Evolutionary conservation across 2,329 filamentous ascomycete species (phyloP).

Genomic region (Diaporthe vexans): DNA sequence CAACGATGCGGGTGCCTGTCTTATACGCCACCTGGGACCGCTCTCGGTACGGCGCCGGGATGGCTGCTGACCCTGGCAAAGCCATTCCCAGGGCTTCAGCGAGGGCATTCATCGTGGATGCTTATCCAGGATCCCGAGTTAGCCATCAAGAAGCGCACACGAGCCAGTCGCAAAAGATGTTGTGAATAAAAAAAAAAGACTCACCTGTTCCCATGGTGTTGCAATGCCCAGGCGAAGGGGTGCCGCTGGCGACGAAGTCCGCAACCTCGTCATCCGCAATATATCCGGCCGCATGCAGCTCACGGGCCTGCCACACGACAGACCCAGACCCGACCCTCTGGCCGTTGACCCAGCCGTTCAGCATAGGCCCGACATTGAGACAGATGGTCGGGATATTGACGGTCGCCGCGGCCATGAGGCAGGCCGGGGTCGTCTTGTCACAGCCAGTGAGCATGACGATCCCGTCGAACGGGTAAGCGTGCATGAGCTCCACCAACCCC

Average conservation of each 20-base stretch:
- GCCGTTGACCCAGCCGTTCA: constrained; percentile 61
- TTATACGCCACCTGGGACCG: constrained; percentile 62
- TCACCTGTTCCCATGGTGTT: constrained; percentile 65
- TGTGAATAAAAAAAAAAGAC: not conserved
- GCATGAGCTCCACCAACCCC: constrained; percentile 61
- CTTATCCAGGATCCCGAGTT: constrained; percentile 42
- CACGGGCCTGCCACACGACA: constrained; percentile 63
- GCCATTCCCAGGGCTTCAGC: constrained; percentile 67
- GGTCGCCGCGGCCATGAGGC: constrained; percentile 65
- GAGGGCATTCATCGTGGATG: constrained; percentile 66
- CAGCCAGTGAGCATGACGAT: constrained; percentile 65
- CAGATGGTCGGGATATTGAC: constrained; percentile 66
- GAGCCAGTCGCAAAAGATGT: not conserved
- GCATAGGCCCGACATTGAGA: constrained; percentile 66
- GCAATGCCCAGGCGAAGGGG: constrained; percentile 63
- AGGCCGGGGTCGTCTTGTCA: constrained; percentile 66
- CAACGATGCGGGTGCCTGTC: constrained; percentile 63
- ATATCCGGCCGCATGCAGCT: constrained; percentile 61
- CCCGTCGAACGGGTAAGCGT: constrained; percentile 63
- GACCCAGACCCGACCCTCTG: constrained; percentile 60
- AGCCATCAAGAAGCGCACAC: not conserved
- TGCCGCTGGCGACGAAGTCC: constrained; percentile 58
- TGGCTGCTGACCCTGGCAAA: constrained; percentile 63
- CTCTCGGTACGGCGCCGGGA: constrained; percentile 65
- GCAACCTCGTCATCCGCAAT: constrained; percentile 59